Conservation (phyloP, 352 stramenopile genomes). For the Phytophthora sansomeana region DNA sequence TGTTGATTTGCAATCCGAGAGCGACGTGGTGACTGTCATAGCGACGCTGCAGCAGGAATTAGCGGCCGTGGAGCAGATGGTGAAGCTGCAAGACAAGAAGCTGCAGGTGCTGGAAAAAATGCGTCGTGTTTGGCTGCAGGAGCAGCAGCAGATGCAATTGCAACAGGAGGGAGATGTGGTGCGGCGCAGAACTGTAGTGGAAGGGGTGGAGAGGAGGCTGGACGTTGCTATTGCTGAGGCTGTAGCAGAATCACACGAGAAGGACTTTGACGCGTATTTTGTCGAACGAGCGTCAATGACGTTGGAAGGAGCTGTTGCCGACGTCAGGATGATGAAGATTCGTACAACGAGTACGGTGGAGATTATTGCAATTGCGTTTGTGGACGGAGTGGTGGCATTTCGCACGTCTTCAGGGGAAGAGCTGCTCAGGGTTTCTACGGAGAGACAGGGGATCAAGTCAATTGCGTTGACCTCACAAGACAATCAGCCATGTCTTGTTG, state of each 20-base stretch:
- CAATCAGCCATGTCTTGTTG: constrained; percentile 24
- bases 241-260: neutral
- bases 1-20: neutral
- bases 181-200: neutral
- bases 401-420: constrained; percentile 34
- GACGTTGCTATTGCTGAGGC: constrained; percentile 19
- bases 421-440: constrained; percentile 28
- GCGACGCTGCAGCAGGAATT: constrained; percentile 42
- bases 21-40: neutral
- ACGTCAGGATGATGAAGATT: constrained; percentile 58
- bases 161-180: constrained; percentile 1
- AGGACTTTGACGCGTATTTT: constrained; percentile 54
- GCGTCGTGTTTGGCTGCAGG: constrained; percentile 24
- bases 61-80: constrained; percentile 43
- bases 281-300: constrained; percentile 35
- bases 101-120: constrained; percentile 44
- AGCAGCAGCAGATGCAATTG: constrained; percentile 11
- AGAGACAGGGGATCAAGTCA: constrained; percentile 3
- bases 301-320: constrained; percentile 28
- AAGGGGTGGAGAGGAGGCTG: constrained; percentile 32
- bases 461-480: constrained; percentile 34
- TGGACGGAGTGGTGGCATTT: constrained; percentile 39
- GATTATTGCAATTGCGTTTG: constrained; percentile 46
- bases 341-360: constrained; percentile 30
- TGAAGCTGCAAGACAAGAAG: constrained; percentile 54